These are phyloP conservation scores for Jacaranda mimosifolia DNA, from an alignment of 257 asterid genomes.

Conservation along the genomic window DNA sequence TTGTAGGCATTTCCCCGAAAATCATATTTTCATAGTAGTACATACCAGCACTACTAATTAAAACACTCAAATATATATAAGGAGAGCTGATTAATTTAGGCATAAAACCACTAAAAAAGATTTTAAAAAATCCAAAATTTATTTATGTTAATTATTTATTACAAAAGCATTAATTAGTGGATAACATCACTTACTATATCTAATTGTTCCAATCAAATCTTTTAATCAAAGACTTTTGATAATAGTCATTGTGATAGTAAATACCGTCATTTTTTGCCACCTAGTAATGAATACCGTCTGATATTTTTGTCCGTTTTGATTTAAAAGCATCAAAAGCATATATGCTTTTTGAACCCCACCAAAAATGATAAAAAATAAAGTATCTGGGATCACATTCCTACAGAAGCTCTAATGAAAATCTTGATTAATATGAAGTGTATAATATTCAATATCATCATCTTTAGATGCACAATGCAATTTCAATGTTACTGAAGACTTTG, in stretches of 20 bases:
- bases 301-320: background rate
- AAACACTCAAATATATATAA: no score
- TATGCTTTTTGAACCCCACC: conserved; percentile 2
- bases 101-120: no score
- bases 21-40: no score
- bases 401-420: conserved; percentile 5
- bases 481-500: conserved; percentile 1
- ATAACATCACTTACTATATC: background rate
- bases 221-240: background rate
- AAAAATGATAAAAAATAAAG: background rate
- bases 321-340: conserved; percentile 21
- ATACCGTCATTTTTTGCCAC: background rate
- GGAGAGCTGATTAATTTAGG: background rate
- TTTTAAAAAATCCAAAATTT: no score
- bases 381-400: background rate
- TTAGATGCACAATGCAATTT: conserved; percentile 20
- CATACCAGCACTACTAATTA: no score
- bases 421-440: background rate
- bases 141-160: no score
- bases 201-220: background rate
- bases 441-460: conserved; percentile 15
- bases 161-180: no score
- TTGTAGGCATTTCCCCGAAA: no score
- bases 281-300: background rate
- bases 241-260: background rate